Percentiles rank a stretch among this genome's conserved stretches.
These are phyloP conservation scores for Vigna nakashimae DNA, from an alignment of 306 rosid species.

Conservation along the genomic window DNA sequence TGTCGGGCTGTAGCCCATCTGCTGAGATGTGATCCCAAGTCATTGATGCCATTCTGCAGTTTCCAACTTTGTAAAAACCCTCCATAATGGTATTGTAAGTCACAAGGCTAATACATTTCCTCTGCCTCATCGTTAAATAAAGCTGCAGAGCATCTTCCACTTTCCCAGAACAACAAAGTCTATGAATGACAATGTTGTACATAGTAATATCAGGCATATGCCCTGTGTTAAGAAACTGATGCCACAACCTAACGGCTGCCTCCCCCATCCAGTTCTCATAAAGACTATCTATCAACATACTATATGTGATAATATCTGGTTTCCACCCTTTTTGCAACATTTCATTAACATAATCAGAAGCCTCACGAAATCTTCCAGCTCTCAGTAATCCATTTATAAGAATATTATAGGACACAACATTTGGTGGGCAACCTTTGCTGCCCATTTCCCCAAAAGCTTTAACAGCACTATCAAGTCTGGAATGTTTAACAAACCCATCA, in stretches of 20 bases:
- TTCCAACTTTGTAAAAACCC: constrained; percentile 77
- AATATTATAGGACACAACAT: constrained; percentile 78
- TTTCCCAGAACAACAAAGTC: constrained; percentile 80
- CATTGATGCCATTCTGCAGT: constrained; percentile 66
- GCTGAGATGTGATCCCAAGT: constrained; percentile 68
- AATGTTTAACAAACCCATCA: constrained; percentile 66
- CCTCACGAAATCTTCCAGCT: constrained; percentile 71
- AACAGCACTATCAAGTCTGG: constrained; percentile 70
- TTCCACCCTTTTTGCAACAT: constrained; percentile 78
- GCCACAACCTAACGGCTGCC: constrained; percentile 70
- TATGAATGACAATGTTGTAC: constrained; percentile 84
- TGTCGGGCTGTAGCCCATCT: constrained; percentile 74
- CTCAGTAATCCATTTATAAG: constrained; percentile 80
- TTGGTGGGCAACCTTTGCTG: constrained; percentile 65
- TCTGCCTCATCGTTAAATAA: constrained; percentile 64
- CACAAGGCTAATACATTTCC: constrained; percentile 66
- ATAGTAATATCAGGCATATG: constrained; percentile 70
- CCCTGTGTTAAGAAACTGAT: constrained; percentile 60
- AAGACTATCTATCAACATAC: constrained; percentile 75
- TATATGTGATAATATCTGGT: constrained; percentile 81
- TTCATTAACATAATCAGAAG: constrained; percentile 67
- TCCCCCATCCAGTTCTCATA: constrained; percentile 70
- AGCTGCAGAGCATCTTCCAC: constrained; percentile 68
- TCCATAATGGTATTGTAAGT: constrained; percentile 91
- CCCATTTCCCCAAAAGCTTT: constrained; percentile 65